Base-by-base conservation (phyloP, 805 yeast genomes). In the Candida schatavii region DNA sequence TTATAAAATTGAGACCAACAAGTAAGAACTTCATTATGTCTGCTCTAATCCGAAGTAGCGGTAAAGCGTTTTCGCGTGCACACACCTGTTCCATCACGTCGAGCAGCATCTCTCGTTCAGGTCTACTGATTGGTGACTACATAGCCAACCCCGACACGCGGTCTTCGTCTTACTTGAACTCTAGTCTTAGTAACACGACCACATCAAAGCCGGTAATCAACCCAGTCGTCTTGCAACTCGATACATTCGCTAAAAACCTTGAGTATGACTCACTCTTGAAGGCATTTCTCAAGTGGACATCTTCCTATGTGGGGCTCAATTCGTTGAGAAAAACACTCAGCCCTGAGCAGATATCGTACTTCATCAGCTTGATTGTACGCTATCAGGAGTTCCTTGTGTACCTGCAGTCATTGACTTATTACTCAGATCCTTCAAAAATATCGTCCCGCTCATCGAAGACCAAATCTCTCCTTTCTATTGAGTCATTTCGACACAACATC, bases 311-410 rank as follows among this genome's bases (percentile, higher is more conserved):
- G n/a, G 41, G 41, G n/a, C 13, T 38, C 5, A 23, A 23, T 7
- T 29, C 34, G 6, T 19, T 38, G 5, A 28, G 14, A 19, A 32
- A 22, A 18, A 33, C 13, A 21, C 45, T 60, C 14, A 43, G 46
- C 13, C 48, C 45, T 13, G 39, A 43, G 9, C 63, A 61, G 39
- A 39, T 59, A 5, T 46, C 56, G 5, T 54, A 44, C 43, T 50
- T 55, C 27, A 39, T 60, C 26, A 37, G 44, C 18, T 25, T 36
- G 10, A 29, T 61, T 3, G 47, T 62, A 3, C 42, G 47, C 5
- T 49, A 55, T 37, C 62, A 62, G 40, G 37, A 47, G 4, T 35
- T 42, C 3, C 32, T 49, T 13, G 31, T 55, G 35, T 37, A 40
- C n/a, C 41, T 41, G 14, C 41, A 33, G 39, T 11, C 22, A n/a